phyloP scores from a whole-genome alignment of 805 yeast genomes.

The Cyberlindnera mrakii region DNA sequence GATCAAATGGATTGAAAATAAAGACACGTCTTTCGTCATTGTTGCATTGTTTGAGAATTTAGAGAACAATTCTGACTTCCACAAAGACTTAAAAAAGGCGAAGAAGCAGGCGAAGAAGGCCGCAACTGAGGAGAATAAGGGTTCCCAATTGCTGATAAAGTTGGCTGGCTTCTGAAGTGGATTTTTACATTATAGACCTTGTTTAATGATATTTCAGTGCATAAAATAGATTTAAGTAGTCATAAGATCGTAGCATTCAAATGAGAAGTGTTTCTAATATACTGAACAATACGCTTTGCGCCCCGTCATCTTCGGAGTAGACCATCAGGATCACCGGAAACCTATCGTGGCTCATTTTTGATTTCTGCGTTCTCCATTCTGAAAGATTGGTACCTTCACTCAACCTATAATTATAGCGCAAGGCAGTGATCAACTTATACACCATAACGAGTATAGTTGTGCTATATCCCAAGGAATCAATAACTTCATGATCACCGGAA shows the following conservation, averaged over 20 bases:
- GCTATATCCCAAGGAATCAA: not conserved
- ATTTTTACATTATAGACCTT: not conserved
- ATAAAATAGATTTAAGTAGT: not conserved
- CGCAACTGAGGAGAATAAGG: slow-evolving; percentile 49
- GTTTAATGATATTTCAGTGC: not conserved
- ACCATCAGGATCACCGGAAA: not conserved
- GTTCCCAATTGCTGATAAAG: slow-evolving; percentile 48
- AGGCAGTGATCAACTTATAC: slow-evolving; percentile 2
- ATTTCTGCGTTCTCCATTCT: slow-evolving; percentile 8
- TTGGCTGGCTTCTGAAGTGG: slow-evolving; percentile 21
- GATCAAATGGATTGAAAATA: slow-evolving; percentile 61
- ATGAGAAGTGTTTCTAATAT: not conserved
- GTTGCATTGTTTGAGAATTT: slow-evolving; percentile 74
- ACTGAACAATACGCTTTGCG: not conserved
- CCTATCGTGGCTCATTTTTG: slow-evolving; percentile 4
- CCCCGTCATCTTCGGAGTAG: not conserved
- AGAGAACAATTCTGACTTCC: slow-evolving; percentile 41
- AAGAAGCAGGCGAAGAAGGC: slow-evolving; percentile 39
- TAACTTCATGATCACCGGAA: not conserved
- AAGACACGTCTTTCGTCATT: slow-evolving; percentile 72
- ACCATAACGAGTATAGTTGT: not conserved
- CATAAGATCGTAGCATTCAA: not conserved
- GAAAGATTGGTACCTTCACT: slow-evolving; percentile 2
- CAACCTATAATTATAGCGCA: slow-evolving; percentile 9
- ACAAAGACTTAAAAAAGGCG: slow-evolving; percentile 46